Conservation (phyloP, 345 rosid species). For the Capsella bursapastoris region DNA sequence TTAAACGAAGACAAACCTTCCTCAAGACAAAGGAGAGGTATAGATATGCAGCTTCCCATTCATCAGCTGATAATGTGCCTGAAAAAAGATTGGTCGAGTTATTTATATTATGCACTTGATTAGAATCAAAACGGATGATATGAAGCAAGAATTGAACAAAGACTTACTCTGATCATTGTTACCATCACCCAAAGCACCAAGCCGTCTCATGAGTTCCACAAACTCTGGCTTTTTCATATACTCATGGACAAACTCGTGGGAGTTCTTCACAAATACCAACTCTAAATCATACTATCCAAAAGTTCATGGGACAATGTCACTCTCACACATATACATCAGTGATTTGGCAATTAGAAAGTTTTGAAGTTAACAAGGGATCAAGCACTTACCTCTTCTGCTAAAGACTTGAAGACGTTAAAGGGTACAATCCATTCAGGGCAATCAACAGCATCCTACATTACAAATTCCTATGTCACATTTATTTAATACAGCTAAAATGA, state of each 20-base stretch:
- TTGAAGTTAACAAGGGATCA: not conserved
- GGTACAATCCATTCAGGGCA: constrained; percentile 99
- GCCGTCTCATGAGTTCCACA: constrained; percentile 84
- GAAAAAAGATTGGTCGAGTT: not conserved
- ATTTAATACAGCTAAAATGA: not conserved
- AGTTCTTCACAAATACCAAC: constrained; percentile 87
- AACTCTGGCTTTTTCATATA: constrained; percentile 77
- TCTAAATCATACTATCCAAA: constrained; percentile 81
- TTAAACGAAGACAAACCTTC: constrained; percentile 60
- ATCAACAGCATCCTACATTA: constrained; percentile 90
- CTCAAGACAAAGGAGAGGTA: constrained; percentile 82
- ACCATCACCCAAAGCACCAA: constrained; percentile 97
- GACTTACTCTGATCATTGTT: constrained; percentile 84
- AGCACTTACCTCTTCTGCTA: constrained; percentile 85
- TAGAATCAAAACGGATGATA: not conserved
- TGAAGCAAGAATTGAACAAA: constrained; percentile 8
- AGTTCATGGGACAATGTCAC: constrained; percentile 24
- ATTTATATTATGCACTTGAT: not conserved
- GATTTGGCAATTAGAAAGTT: not conserved
- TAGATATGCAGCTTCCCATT: constrained; percentile 94
- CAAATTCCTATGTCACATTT: constrained; percentile 19
- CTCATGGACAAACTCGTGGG: constrained; percentile 88
- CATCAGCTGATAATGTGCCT: constrained; percentile 91
- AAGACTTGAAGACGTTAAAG: constrained; percentile 77
- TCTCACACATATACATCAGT: not conserved